Conservation (phyloP, 371 early-diverging fungal species). For the Gilbertella persicaria region DNA sequence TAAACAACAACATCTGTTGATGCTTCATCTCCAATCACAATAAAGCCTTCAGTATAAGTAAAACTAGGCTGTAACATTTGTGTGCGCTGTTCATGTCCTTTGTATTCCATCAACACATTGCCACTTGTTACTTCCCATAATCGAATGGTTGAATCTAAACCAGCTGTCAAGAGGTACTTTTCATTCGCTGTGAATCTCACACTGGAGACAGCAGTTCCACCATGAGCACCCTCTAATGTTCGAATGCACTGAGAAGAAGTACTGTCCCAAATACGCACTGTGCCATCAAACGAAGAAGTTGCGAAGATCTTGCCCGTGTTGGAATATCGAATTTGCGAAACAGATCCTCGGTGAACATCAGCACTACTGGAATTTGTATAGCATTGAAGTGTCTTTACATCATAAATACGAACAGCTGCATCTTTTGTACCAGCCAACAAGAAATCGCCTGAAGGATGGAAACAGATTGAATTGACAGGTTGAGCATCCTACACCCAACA, state of each 20-base stretch:
- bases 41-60: slow-evolving; percentile 76
- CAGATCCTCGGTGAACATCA: slow-evolving; percentile 65
- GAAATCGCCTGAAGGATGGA: slow-evolving; percentile 88
- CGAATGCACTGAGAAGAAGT: slow-evolving; percentile 72
- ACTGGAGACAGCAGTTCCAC: slow-evolving; percentile 73
- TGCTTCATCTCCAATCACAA: slow-evolving; percentile 76
- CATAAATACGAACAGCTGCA: slow-evolving; percentile 79
- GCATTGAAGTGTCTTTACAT: slow-evolving; percentile 80
- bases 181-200: slow-evolving; percentile 75
- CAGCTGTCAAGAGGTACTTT: slow-evolving; percentile 76
- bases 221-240: slow-evolving; percentile 74
- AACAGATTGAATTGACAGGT: slow-evolving; percentile 73
- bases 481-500: slow-evolving; percentile 55
- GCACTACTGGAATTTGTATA: slow-evolving; percentile 58
- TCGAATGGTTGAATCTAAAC: slow-evolving; percentile 72
- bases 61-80: slow-evolving; percentile 58
- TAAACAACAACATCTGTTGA: slow-evolving; percentile 64
- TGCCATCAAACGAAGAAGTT: slow-evolving; percentile 80
- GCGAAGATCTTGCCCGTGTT: slow-evolving; percentile 73
- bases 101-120: slow-evolving; percentile 62
- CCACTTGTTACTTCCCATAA: slow-evolving; percentile 88
- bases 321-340: slow-evolving; percentile 78
- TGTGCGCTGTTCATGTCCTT: slow-evolving; percentile 65
- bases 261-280: slow-evolving; percentile 88
- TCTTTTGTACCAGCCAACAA: slow-evolving; percentile 74